Evolutionary conservation across 257 asterid genomes (phyloP).

Genomic region (Fraxinus anomala): DNA sequence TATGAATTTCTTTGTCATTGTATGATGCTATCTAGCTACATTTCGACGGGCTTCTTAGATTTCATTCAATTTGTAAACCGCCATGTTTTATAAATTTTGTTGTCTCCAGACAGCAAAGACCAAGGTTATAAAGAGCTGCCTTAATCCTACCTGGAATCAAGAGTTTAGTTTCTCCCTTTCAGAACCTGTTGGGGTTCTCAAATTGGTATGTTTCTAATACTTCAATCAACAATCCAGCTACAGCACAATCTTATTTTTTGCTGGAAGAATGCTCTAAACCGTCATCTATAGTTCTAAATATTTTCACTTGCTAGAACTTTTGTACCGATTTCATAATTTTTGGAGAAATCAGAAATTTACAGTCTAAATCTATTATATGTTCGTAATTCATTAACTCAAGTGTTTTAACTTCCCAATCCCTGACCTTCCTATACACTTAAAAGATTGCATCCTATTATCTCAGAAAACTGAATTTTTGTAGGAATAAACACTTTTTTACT

Average conservation of each 20-base stretch:
- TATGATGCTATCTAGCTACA: background rate
- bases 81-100: background rate
- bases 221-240: background rate
- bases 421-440: background rate
- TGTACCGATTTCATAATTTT: background rate
- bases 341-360: background rate
- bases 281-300: background rate
- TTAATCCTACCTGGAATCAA: conserved; percentile 59
- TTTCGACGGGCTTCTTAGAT: background rate
- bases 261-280: background rate
- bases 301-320: background rate
- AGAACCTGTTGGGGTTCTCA: conserved; percentile 41
- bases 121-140: conserved; percentile 46
- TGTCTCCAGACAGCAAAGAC: conserved; percentile 46
- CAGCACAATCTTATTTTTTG: background rate
- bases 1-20: background rate
- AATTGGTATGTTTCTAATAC: conserved; percentile 32
- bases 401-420: no score
- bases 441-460: background rate
- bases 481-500: background rate
- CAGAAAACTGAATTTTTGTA: background rate
- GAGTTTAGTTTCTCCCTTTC: conserved; percentile 46
- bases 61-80: background rate
- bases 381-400: no score
- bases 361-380: background rate